A percentile compares a stretch with the other conserved stretches of the same genome.
phyloP scores from a whole-genome alignment of 106 monocot genomes.

The Apostasia ramifera region DNA sequence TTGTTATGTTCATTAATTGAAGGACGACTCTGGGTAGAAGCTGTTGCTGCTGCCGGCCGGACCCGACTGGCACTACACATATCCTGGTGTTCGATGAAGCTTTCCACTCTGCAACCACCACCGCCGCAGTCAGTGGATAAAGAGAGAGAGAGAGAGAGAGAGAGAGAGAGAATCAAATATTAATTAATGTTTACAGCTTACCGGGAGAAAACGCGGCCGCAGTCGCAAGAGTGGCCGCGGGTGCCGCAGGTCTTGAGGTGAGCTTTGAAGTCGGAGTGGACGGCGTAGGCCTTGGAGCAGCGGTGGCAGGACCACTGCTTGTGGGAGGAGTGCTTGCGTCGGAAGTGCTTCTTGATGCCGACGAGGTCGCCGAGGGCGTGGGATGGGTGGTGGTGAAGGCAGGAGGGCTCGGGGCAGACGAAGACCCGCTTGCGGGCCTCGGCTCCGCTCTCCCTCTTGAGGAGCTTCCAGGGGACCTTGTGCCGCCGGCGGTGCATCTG shows the following conservation, averaged over 20 bases:
- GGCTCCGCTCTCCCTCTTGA: conserved; percentile 49
- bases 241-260: conserved; percentile 97
- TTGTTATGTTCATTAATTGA: conserved; percentile 41
- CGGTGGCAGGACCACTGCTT: conserved; percentile 74
- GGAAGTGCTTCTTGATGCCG: conserved; percentile 92
- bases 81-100: conserved; percentile 92
- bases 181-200: background rate
- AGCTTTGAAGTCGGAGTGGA: conserved; percentile 91
- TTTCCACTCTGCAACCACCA: conserved; percentile 40
- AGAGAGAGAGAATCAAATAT: too few species aligned
- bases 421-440: conserved; percentile 65
- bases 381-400: conserved; percentile 79
- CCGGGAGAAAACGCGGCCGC: conserved; percentile 95
- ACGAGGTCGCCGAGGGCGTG: conserved; percentile 96
- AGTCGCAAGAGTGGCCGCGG: conserved; percentile 90
- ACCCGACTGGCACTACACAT: conserved; percentile 29
- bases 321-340: conserved; percentile 73
- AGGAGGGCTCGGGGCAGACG: conserved; percentile 90
- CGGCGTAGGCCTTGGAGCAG: conserved; percentile 84
- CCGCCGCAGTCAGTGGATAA: background rate
- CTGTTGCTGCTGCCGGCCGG: background rate
- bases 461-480: conserved; percentile 96
- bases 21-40: conserved; percentile 20
- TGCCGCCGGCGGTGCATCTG: conserved; percentile 96
- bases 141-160: too few species aligned